These are phyloP conservation scores for Neonectria hederae DNA, from an alignment of 2,329 filamentous ascomycete species.

Conservation along the genomic window DNA sequence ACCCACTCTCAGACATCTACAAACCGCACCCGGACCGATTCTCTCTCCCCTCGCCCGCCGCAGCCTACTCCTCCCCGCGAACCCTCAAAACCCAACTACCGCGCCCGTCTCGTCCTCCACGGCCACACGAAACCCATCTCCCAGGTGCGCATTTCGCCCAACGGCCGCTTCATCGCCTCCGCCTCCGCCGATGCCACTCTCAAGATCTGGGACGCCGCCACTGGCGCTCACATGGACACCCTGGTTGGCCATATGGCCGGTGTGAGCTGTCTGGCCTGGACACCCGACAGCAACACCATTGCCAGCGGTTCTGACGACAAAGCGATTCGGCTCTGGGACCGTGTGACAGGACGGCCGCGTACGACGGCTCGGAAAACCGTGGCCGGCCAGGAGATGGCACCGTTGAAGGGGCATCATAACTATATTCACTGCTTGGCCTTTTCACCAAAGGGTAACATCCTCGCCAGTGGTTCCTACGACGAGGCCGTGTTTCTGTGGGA, in stretches of 20 bases:
- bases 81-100: constrained; percentile 72
- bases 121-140: constrained; percentile 85
- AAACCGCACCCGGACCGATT: constrained; percentile 45
- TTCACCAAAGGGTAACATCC: constrained; percentile 97
- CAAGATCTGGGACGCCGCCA: constrained; percentile 87
- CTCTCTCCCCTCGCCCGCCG: constrained; percentile 37
- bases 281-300: constrained; percentile 85
- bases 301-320: constrained; percentile 97
- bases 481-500: constrained; percentile 99
- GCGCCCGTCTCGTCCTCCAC: constrained; percentile 73
- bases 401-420: constrained; percentile 89
- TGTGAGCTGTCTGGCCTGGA: constrained; percentile 93
- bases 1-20: constrained; percentile 45
- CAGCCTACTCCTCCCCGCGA: constrained; percentile 55
- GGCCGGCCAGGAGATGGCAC: constrained; percentile 56
- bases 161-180: constrained; percentile 89
- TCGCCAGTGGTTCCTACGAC: constrained; percentile 94
- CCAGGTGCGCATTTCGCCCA: constrained; percentile 88
- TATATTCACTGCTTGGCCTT: constrained; percentile 96
- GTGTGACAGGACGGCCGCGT: constrained; percentile 67
- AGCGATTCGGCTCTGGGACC: constrained; percentile 91
- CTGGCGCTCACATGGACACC: constrained; percentile 83
- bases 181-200: constrained; percentile 89
- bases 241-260: constrained; percentile 94
- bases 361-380: constrained; percentile 53